Percentiles rank a stretch among this genome's conserved stretches.
Evolutionary conservation across 345 rosid genomes (phyloP).

Genomic region (Euphorbia peplus): DNA sequence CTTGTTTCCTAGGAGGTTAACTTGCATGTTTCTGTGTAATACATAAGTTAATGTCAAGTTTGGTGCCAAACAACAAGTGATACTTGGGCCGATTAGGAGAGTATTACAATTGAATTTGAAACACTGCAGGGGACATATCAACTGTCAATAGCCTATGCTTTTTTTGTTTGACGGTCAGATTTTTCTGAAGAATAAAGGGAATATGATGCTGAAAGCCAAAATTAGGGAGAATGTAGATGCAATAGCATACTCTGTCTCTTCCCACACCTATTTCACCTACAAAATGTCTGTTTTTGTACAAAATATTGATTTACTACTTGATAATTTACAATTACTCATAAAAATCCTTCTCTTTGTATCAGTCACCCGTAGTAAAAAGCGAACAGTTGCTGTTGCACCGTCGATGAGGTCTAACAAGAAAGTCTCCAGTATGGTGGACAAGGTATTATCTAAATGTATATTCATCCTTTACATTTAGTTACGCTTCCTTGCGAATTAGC

Average conservation of each 20-base stretch:
- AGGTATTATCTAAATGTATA: conserved; percentile 42
- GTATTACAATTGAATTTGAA: background rate
- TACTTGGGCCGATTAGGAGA: background rate
- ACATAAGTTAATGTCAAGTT: background rate
- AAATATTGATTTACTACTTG: background rate
- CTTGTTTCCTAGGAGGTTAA: background rate
- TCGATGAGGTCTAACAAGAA: conserved; percentile 86
- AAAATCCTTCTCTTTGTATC: conserved; percentile 15
- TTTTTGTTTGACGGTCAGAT: background rate
- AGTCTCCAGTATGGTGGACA: conserved; percentile 93
- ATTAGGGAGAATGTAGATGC: background rate
- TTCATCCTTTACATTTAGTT: background rate
- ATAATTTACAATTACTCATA: conserved; percentile 5
- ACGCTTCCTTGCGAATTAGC: background rate
- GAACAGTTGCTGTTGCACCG: conserved; percentile 64
- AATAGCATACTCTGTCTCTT: background rate
- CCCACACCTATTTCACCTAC: background rate
- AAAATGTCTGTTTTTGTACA: background rate
- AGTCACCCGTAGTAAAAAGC: conserved; percentile 72
- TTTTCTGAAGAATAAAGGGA: background rate
- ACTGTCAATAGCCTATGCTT: background rate
- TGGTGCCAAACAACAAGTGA: background rate
- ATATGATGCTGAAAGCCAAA: background rate
- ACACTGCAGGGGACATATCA: background rate
- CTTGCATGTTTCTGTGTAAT: background rate